Evolutionary conservation across 2,329 filamentous ascomycete species (phyloP).

Genomic region (Aplosporella prunicola): DNA sequence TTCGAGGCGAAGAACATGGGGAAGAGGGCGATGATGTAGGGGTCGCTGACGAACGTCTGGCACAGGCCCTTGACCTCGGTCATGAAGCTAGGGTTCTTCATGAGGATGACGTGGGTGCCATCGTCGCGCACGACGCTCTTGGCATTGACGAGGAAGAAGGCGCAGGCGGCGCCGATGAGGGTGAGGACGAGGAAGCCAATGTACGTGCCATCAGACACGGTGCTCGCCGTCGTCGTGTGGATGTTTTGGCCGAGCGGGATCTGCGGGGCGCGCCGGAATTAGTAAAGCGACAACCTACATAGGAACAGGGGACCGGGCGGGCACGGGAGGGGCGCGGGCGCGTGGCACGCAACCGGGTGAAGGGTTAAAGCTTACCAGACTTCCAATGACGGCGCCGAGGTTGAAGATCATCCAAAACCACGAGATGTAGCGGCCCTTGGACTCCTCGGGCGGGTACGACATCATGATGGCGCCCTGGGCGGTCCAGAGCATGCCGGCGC

Average conservation of each 20-base stretch:
- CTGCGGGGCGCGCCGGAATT: slow-evolving; percentile 21
- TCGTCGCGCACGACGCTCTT: slow-evolving; percentile 64
- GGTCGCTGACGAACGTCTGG: slow-evolving; percentile 60
- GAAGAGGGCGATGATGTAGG: slow-evolving; percentile 66
- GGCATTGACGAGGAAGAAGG: slow-evolving; percentile 62
- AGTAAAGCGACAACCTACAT: slow-evolving; percentile 1
- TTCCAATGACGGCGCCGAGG: slow-evolving; percentile 77
- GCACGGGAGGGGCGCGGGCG: slow-evolving; percentile 15
- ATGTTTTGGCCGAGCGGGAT: slow-evolving; percentile 69
- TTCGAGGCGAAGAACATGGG: slow-evolving; percentile 76
- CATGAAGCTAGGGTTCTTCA: slow-evolving; percentile 84
- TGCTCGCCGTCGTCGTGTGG: slow-evolving; percentile 41
- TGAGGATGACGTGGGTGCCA: slow-evolving; percentile 69
- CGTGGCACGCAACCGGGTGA: slow-evolving; percentile 19
- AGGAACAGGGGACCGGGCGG: no score
- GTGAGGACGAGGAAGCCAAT: slow-evolving; percentile 82
- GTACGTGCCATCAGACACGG: slow-evolving; percentile 71
- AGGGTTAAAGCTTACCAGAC: slow-evolving; percentile 42
- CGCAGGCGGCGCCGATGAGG: slow-evolving; percentile 58
- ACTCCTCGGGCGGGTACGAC: slow-evolving; percentile 70
- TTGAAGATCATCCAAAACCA: slow-evolving; percentile 97
- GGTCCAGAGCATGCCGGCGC: slow-evolving; percentile 72
- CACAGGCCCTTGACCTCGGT: slow-evolving; percentile 68
- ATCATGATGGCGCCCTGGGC: slow-evolving; percentile 84
- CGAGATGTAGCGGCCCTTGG: slow-evolving; percentile 82